These are phyloP conservation scores for Pleurostoma richardsiae DNA, from an alignment of 2,329 filamentous ascomycete genomes.

Conservation along the genomic window DNA sequence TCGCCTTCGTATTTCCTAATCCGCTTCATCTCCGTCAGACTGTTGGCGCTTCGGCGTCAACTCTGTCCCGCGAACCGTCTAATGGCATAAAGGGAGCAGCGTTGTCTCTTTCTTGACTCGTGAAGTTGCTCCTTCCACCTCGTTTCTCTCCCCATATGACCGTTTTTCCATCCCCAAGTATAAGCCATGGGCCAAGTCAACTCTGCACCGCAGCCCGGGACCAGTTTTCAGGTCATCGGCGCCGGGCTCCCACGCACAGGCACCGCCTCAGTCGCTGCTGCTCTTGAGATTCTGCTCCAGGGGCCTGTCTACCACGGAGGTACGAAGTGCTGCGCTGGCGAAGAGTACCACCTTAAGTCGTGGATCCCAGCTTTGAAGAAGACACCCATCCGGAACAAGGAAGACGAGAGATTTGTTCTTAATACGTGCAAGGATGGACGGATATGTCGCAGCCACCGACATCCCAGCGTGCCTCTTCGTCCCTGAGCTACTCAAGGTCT, in stretches of 20 bases:
- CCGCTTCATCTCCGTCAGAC: too few species aligned
- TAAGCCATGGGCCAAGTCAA: conserved; percentile 11
- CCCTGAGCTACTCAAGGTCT: conserved; percentile 18
- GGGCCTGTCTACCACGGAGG: conserved; percentile 16
- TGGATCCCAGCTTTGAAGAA: conserved; percentile 8
- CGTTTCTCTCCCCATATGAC: too few species aligned
- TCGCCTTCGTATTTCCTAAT: too few species aligned
- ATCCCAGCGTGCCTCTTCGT: conserved; percentile 17
- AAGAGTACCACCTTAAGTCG: conserved; percentile 9
- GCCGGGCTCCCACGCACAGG: conserved; percentile 18
- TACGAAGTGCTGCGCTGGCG: conserved; percentile 13
- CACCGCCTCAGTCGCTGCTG: conserved; percentile 15
- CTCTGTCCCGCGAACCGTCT: too few species aligned
- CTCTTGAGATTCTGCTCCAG: conserved; percentile 16
- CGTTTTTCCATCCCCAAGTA: too few species aligned
- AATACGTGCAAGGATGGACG: conserved; percentile 8
- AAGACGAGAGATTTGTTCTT: conserved; percentile 1
- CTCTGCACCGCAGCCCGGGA: conserved; percentile 13
- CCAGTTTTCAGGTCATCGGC: conserved; percentile 16
- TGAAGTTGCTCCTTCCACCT: too few species aligned
- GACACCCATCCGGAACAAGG: neutral
- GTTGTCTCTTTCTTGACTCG: too few species aligned
- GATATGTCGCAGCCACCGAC: conserved; percentile 21
- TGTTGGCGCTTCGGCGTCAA: too few species aligned
- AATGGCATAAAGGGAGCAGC: too few species aligned